Base-by-base conservation (phyloP, 495 filamentous ascomycete species). In the Bathelium albidoporum region DNA sequence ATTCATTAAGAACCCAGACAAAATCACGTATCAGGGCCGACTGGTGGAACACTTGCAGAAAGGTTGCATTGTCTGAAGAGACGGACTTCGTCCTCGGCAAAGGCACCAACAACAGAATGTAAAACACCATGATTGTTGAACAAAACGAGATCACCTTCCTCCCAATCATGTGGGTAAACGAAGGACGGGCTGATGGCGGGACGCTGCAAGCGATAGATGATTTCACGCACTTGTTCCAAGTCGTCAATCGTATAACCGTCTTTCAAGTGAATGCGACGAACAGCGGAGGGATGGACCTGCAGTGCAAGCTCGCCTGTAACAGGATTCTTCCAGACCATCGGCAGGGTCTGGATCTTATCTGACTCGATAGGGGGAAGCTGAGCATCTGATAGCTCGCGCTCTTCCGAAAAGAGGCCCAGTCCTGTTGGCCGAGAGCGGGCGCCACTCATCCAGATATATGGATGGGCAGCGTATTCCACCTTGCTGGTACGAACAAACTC, bases 61-160 rank as follows among this genome's bases (percentile, higher is more conserved):
- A 89, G 76, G 70, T 90, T 90, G 74, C 87, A 89, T 77, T 91
- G 88, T 61, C 87, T 74, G 66, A 91, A 90, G 63, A 91, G 65
- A 29, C 87, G 73, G 28, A 88, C 81, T 75, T 90, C 87, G 36
- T 87, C 85, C 20, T 83, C 79, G 49, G 79, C 81, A 72, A 91
- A 90, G 1, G 85, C 85, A 1, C 87, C 88, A 0, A 89, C 87
- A 41, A 90, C 87, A 2, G 82, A 83, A 72, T 91, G 87, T 59
- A 89, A 66, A 24, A 89, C 79, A 0, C 87, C 87, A 11, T 85
- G 82, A 69, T 89, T 89, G 67, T 89, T 84, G 71, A 90, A 89
- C 34, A 90, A 72, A 2, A 89, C 87, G 60, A 89, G 73, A 66
- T 89, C 87, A 9, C 87, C 86, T 67, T 88, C 84, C 65, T 83